These are phyloP conservation scores for Annulohypoxylon truncatum DNA, from an alignment of 2,329 filamentous ascomycete species.

Conservation along the genomic window DNA sequence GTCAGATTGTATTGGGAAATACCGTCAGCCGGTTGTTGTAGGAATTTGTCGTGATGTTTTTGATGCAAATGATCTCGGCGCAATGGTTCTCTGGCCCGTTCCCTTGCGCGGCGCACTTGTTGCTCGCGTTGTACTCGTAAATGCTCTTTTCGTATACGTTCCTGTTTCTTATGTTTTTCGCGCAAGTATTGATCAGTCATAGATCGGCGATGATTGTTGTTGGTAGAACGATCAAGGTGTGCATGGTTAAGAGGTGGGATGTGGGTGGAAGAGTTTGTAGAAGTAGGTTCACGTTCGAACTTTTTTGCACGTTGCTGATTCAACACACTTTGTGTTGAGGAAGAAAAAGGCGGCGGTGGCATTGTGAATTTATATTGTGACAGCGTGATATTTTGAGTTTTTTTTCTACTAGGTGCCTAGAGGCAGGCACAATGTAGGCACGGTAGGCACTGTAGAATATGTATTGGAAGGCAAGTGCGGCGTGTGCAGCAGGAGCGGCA, in stretches of 20 bases:
- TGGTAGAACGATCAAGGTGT: neutral
- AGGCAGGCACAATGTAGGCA: neutral
- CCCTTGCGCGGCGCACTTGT: neutral
- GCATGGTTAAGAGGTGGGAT: neutral
- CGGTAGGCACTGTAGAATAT: neutral
- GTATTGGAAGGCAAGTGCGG: neutral
- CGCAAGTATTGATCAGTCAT: neutral
- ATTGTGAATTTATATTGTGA: neutral
- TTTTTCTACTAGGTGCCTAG: neutral
- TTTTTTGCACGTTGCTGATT: neutral
- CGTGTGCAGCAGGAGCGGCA: neutral
- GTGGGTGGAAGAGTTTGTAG: neutral
- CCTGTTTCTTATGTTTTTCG: neutral
- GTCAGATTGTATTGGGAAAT: neutral
- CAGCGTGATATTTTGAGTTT: neutral
- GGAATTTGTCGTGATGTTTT: neutral
- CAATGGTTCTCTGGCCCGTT: neutral
- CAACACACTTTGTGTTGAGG: neutral
- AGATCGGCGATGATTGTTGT: neutral
- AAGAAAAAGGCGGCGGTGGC: neutral
- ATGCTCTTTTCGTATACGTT: neutral
- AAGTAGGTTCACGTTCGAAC: neutral
- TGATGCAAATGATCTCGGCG: neutral
- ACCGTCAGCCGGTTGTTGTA: too few relatives aligned
- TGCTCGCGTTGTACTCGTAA: neutral